Percentiles rank a stretch among this genome's conserved stretches.
phyloP scores from a whole-genome alignment of 495 filamentous ascomycete species.

The Aspergillus mulundensis region DNA sequence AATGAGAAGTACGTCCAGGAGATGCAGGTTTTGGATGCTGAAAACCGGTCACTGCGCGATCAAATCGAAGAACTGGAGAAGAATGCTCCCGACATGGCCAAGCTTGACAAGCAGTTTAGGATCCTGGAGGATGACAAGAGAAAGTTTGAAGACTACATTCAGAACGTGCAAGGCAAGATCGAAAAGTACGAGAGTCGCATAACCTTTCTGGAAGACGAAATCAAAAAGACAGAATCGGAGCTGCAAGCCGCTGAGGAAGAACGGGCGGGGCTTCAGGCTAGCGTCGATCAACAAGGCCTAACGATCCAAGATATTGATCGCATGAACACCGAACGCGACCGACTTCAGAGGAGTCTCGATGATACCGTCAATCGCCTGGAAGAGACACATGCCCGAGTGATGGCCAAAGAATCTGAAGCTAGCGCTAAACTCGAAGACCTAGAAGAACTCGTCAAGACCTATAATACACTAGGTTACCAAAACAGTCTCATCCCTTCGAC shows the following conservation, averaged over 20 bases:
- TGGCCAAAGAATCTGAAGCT: conserved; percentile 80
- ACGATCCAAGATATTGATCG: conserved; percentile 97
- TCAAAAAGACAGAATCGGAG: conserved; percentile 71
- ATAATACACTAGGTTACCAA: conserved; percentile 91
- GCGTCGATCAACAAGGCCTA: conserved; percentile 87
- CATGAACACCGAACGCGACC: conserved; percentile 92
- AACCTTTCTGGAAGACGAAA: conserved; percentile 71
- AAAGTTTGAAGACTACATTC: conserved; percentile 92
- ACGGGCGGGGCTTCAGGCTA: conserved; percentile 68
- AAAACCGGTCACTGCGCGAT: conserved; percentile 69
- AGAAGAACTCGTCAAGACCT: conserved; percentile 77
- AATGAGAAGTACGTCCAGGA: conserved; percentile 79
- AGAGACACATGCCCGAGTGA: conserved; percentile 73
- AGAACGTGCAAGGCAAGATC: conserved; percentile 68
- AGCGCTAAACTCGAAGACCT: conserved; percentile 81
- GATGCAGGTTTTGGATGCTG: conserved; percentile 74
- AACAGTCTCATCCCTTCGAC: conserved; percentile 82
- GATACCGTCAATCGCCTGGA: conserved; percentile 68
- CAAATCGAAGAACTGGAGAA: conserved; percentile 89
- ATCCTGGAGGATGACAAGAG: conserved; percentile 85
- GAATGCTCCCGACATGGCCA: conserved; percentile 71
- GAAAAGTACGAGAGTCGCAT: conserved; percentile 77
- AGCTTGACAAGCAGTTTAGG: conserved; percentile 76
- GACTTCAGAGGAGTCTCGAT: conserved; percentile 79
- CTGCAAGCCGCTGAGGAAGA: conserved; percentile 78